Evolutionary conservation across 2,329 filamentous ascomycete species (phyloP).

Genomic region (Venturia asperata): DNA sequence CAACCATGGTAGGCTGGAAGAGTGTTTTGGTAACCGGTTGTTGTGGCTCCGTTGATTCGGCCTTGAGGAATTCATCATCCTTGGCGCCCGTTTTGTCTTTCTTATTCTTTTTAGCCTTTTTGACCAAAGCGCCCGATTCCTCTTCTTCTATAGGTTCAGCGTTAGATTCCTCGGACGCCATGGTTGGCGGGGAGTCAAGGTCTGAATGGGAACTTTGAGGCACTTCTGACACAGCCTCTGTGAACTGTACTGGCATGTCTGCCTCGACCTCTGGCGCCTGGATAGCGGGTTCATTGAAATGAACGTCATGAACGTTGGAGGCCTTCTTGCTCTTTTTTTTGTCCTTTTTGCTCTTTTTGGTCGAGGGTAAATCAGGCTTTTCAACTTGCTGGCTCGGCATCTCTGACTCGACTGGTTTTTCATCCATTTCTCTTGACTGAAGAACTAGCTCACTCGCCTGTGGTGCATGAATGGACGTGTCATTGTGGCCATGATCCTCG

Average conservation of each 20-base stretch:
- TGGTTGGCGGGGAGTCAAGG: neutral
- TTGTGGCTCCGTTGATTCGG: neutral
- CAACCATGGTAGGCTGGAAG: too few species aligned
- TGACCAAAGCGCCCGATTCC: neutral
- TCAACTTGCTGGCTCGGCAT: constrained; percentile 8
- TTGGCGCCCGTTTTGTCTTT: constrained; percentile 22
- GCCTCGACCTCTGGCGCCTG: neutral
- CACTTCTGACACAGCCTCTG: neutral
- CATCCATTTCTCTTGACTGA: neutral
- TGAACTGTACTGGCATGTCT: neutral
- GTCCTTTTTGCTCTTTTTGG: constrained; percentile 30
- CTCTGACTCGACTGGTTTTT: neutral
- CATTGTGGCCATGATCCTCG: neutral
- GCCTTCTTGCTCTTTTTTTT: constrained; percentile 19
- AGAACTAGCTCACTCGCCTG: neutral
- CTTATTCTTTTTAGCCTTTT: constrained; percentile 20
- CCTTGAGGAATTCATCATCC: neutral
- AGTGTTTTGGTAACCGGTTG: too few species aligned
- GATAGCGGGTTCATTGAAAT: neutral
- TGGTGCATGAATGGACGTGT: neutral
- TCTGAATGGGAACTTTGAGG: neutral
- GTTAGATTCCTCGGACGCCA: neutral
- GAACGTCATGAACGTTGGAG: neutral
- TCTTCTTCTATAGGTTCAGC: constrained; percentile 22
- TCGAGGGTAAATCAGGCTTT: constrained; percentile 6